A percentile compares a stretch with the other conserved stretches of the same genome.
These are phyloP conservation scores for Backusella westeae DNA, from an alignment of 192 early-diverging fungal species.

Conservation along the genomic window DNA sequence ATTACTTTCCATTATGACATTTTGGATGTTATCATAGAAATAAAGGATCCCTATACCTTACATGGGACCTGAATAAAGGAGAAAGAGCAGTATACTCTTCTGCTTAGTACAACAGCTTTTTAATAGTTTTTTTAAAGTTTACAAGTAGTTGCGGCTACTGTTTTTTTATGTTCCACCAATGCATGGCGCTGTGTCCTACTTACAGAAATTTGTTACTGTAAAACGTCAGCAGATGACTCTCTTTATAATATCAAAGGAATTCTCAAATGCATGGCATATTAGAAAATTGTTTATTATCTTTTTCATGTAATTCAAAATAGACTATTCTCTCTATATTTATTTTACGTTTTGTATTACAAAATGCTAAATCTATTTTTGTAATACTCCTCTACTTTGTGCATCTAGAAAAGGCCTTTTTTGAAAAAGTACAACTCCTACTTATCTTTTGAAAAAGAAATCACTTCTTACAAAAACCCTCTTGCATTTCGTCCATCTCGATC, in stretches of 20 bases:
- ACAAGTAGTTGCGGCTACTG: neutral
- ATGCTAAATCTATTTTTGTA: slow-evolving; percentile 3
- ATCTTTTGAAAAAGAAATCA: neutral
- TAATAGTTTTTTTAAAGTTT: slow-evolving; percentile 4
- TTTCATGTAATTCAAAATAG: neutral
- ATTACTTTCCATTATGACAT: neutral
- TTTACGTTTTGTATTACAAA: neutral
- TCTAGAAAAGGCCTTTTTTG: neutral
- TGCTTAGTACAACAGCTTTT: neutral
- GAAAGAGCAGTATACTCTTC: neutral
- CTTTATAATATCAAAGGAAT: neutral
- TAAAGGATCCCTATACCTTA: neutral
- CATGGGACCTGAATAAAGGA: neutral
- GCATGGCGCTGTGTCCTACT: neutral
- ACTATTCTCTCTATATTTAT: neutral
- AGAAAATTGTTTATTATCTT: neutral
- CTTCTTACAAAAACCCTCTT: neutral
- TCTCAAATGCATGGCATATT: neutral
- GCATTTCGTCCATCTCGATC: slow-evolving; percentile 1
- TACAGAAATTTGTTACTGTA: neutral
- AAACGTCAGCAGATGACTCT: slow-evolving; percentile 2
- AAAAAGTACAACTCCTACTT: neutral
- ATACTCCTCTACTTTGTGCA: neutral
- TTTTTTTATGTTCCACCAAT: neutral
- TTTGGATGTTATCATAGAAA: neutral